Conservation (phyloP, 345 rosid species). For the Reutealis trisperma region DNA sequence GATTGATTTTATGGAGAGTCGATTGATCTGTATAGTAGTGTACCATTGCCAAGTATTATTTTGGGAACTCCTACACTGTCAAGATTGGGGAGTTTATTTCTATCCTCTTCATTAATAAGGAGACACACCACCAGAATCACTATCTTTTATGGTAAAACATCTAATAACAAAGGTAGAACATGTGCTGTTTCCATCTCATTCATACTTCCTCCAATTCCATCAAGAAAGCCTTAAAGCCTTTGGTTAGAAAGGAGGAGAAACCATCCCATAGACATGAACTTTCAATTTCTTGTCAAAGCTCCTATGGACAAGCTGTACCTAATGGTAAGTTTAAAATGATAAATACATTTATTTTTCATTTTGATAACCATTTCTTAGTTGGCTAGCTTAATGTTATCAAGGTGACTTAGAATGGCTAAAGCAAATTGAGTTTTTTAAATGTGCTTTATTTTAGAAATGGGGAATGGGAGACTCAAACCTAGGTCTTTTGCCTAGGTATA, state of each 20-base stretch:
- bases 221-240: conserved; percentile 43
- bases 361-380: background rate
- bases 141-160: conserved; percentile 53
- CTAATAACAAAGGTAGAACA: conserved; percentile 47
- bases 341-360: background rate
- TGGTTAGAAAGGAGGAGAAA: conserved; percentile 40
- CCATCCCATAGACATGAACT: conserved; percentile 51
- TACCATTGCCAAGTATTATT: conserved; percentile 75
- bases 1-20: conserved; percentile 63
- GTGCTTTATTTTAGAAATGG: too few relatives aligned
- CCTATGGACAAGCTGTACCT: conserved; percentile 74
- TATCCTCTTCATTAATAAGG: conserved; percentile 56
- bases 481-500: too few relatives aligned
- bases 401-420: too few relatives aligned
- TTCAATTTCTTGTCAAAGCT: conserved; percentile 57
- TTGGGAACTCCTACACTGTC: conserved; percentile 60
- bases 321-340: conserved; percentile 52
- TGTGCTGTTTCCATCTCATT: conserved; percentile 37
- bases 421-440: too few relatives aligned
- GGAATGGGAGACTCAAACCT: too few relatives aligned
- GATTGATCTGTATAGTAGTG: conserved; percentile 76
- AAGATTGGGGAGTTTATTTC: conserved; percentile 65
- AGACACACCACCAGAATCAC: conserved; percentile 63
- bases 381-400: background rate
- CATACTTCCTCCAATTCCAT: conserved; percentile 48